Evolutionary conservation across 495 filamentous ascomycete genomes (phyloP).

Genomic region (Evernia prunastri): DNA sequence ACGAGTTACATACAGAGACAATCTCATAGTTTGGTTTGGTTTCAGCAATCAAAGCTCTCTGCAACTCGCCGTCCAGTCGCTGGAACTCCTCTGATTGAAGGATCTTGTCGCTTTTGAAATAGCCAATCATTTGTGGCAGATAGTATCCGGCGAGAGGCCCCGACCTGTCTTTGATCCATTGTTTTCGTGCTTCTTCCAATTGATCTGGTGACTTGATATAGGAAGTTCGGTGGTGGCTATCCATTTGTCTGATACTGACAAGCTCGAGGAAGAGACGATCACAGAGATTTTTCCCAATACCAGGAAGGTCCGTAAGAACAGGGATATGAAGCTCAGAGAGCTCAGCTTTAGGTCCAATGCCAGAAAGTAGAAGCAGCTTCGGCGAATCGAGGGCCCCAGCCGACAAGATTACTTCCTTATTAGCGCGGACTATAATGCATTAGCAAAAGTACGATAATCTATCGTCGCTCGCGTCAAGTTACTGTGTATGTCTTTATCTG

Average conservation of each 20-base stretch:
- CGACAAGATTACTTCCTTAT: conserved; percentile 12
- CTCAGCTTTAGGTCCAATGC: conserved; percentile 33
- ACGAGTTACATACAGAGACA: conserved; percentile 25
- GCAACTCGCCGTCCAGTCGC: conserved; percentile 34
- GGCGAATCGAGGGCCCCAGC: conserved; percentile 35
- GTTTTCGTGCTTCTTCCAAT: conserved; percentile 38
- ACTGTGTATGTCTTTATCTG: not conserved
- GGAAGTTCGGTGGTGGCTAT: conserved; percentile 12
- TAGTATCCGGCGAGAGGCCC: conserved; percentile 38
- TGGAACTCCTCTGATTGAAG: conserved; percentile 38
- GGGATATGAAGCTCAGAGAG: conserved; percentile 28
- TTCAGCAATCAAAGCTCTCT: conserved; percentile 35
- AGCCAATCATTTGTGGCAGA: conserved; percentile 44
- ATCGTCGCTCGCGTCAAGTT: too few relatives aligned
- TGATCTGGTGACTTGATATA: conserved; percentile 29
- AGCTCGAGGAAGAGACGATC: conserved; percentile 14
- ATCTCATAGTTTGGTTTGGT: conserved; percentile 48
- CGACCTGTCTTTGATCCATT: conserved; percentile 43
- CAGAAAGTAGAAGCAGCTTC: conserved; percentile 45
- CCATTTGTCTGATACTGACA: conserved; percentile 6
- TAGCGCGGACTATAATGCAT: conserved; percentile 22
- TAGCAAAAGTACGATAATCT: too few relatives aligned
- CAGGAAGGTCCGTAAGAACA: conserved; percentile 28
- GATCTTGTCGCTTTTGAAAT: conserved; percentile 46
- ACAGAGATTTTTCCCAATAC: conserved; percentile 34